phyloP scores from a whole-genome alignment of 106 monocot species.

The Gastrodia elata region DNA sequence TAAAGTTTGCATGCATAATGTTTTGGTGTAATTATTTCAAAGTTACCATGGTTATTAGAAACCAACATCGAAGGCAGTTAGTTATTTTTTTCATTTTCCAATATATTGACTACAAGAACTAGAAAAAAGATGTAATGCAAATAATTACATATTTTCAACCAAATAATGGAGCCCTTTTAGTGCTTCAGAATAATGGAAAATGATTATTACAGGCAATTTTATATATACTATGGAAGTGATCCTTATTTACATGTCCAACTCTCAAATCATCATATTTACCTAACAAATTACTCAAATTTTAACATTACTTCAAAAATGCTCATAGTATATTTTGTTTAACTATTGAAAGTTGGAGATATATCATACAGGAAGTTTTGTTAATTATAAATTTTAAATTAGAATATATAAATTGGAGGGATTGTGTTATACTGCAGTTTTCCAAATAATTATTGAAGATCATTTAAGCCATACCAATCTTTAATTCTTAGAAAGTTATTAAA shows the following conservation, averaged over 20 bases:
- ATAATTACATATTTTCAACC: neutral
- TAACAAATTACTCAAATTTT: no score
- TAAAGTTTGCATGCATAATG: conserved; percentile 1
- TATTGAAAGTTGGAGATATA: no score
- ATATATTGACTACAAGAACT: neutral
- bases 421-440: no score
- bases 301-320: no score
- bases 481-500: neutral
- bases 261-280: no score
- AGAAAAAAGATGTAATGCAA: neutral
- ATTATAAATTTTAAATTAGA: no score
- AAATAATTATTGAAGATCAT: neutral
- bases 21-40: neutral
- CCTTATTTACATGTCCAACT: no score
- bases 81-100: neutral
- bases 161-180: neutral
- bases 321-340: no score
- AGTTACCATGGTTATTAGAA: neutral
- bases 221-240: no score
- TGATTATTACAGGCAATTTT: no score
- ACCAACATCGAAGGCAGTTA: neutral
- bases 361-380: no score
- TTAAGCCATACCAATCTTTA: neutral
- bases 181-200: neutral
- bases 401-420: no score